Evolutionary conservation across 306 rosid genomes (phyloP).

Genomic region (Hippophae rhamnoides): DNA sequence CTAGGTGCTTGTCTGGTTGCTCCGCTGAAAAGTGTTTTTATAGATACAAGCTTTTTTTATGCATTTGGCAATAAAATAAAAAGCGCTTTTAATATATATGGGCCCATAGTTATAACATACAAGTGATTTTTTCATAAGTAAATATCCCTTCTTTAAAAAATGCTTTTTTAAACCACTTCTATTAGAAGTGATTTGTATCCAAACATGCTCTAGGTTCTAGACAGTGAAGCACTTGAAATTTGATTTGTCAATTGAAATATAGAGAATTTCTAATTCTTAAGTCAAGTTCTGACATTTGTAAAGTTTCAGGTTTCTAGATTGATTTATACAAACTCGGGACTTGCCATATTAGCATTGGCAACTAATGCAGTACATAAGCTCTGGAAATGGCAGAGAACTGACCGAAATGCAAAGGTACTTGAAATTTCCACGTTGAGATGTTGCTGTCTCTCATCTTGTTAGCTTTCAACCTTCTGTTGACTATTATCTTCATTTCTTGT

Average conservation of each 20-base stretch:
- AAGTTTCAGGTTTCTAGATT: conserved; percentile 80
- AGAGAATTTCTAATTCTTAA: conserved; percentile 3
- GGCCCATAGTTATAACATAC: too few relatives aligned
- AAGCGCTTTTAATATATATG: too few relatives aligned
- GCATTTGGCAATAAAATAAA: too few relatives aligned
- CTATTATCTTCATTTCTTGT: conserved; percentile 17
- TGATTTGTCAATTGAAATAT: conserved; percentile 1
- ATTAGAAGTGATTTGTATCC: too few relatives aligned
- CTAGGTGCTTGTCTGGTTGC: too few relatives aligned
- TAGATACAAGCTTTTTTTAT: too few relatives aligned
- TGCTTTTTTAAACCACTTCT: too few relatives aligned
- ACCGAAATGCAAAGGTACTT: conserved; percentile 60
- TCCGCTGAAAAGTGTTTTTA: too few relatives aligned
- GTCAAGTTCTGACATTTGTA: conserved; percentile 16
- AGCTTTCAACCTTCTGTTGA: conserved; percentile 25
- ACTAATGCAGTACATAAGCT: conserved; percentile 97
- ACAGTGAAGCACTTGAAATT: background rate
- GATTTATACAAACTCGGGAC: conserved; percentile 91
- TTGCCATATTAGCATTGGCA: conserved; percentile 85
- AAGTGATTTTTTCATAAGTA: too few relatives aligned
- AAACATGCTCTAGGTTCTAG: too few relatives aligned
- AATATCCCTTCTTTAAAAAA: too few relatives aligned
- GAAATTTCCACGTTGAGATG: conserved; percentile 9
- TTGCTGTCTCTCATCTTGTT: conserved; percentile 19
- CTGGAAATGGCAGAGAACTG: conserved; percentile 99